Percentiles rank a stretch among this genome's conserved stretches.
Evolutionary conservation across 1,139 yeast species (phyloP).

Genomic region (Geotrichum fermentans): DNA sequence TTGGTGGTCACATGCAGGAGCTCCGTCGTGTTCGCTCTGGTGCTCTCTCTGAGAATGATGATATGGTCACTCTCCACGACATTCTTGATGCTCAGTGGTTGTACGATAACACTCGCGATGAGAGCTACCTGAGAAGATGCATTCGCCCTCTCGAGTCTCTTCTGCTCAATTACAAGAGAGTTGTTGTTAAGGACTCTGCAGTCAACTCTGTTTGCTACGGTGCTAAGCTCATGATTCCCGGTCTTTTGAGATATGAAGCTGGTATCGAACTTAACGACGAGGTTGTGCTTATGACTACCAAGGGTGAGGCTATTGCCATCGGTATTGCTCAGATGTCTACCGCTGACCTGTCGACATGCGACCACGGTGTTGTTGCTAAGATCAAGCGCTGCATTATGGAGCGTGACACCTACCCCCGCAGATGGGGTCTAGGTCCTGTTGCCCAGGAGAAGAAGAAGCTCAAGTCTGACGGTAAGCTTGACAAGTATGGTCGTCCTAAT

Average conservation of each 20-base stretch:
- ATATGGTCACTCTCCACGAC: slow-evolving; percentile 92
- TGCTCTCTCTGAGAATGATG: slow-evolving; percentile 85
- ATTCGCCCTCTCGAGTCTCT: slow-evolving; percentile 93
- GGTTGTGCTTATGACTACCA: slow-evolving; percentile 95
- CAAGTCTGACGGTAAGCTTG: slow-evolving; percentile 95
- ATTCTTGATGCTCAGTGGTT: slow-evolving; percentile 97
- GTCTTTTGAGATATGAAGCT: slow-evolving; percentile 93
- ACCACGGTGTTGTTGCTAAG: slow-evolving; percentile 97
- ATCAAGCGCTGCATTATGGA: slow-evolving; percentile 99
- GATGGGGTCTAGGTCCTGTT: slow-evolving; percentile 99
- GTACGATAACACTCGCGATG: slow-evolving; percentile 95
- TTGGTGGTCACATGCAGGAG: slow-evolving; percentile 99
- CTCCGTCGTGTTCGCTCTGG: slow-evolving; percentile 98
- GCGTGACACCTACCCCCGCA: slow-evolving; percentile 97
- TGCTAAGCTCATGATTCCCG: slow-evolving; percentile 98
- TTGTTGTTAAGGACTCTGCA: slow-evolving; percentile 96
- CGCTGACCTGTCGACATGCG: slow-evolving; percentile 92
- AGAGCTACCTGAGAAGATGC: slow-evolving; percentile 86
- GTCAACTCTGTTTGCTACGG: slow-evolving; percentile 98
- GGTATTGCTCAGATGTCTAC: slow-evolving; percentile 99
- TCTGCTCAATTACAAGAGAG: slow-evolving; percentile 90
- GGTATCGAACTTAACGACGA: slow-evolving; percentile 97
- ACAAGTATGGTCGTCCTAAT: slow-evolving; percentile 87
- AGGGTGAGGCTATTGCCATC: slow-evolving; percentile 98
- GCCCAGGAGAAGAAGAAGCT: slow-evolving; percentile 98